phyloP scores from a whole-genome alignment of 192 early-diverging fungal species.

The Entophlyctis luteolus region DNA sequence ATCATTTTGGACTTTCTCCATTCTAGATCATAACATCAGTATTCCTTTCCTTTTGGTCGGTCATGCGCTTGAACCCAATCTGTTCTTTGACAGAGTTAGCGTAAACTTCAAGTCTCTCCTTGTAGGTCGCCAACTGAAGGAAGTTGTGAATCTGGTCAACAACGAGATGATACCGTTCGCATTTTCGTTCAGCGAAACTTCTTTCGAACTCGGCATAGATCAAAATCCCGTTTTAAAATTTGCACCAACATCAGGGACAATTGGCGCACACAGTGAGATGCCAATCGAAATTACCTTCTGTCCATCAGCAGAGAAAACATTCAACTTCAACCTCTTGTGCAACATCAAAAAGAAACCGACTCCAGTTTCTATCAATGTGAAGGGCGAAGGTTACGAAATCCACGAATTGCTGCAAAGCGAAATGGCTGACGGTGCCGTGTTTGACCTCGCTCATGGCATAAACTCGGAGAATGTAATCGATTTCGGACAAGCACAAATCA shows the following conservation, averaged over 20 bases:
- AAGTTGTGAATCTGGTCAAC: slow-evolving; percentile 52
- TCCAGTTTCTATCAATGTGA: slow-evolving; percentile 57
- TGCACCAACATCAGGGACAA: slow-evolving; percentile 41
- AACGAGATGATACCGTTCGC: slow-evolving; percentile 50
- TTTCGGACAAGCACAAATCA: slow-evolving; percentile 56
- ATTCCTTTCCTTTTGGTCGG: slow-evolving; percentile 59
- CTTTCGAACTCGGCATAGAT: slow-evolving; percentile 35
- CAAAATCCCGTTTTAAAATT: slow-evolving; percentile 44
- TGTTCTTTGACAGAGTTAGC: slow-evolving; percentile 48
- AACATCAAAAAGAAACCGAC: slow-evolving; percentile 55
- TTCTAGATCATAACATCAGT: slow-evolving; percentile 41
- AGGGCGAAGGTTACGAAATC: slow-evolving; percentile 61
- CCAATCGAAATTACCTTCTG: slow-evolving; percentile 51
- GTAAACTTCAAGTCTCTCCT: slow-evolving; percentile 60
- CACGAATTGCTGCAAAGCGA: slow-evolving; percentile 52
- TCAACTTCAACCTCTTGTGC: slow-evolving; percentile 58
- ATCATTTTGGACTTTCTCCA: slow-evolving; percentile 51
- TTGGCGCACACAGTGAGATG: slow-evolving; percentile 44
- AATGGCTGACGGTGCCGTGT: slow-evolving; percentile 42
- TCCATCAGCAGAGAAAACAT: slow-evolving; percentile 54
- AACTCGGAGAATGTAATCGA: slow-evolving; percentile 46
- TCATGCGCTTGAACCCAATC: slow-evolving; percentile 52
- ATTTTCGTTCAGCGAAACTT: slow-evolving; percentile 54
- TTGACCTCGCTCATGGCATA: slow-evolving; percentile 30
- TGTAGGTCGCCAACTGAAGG: slow-evolving; percentile 53